These are phyloP conservation scores for Tubosaeta sp. DNA, from an alignment of 768 basidiomycete species.

Conservation along the genomic window DNA sequence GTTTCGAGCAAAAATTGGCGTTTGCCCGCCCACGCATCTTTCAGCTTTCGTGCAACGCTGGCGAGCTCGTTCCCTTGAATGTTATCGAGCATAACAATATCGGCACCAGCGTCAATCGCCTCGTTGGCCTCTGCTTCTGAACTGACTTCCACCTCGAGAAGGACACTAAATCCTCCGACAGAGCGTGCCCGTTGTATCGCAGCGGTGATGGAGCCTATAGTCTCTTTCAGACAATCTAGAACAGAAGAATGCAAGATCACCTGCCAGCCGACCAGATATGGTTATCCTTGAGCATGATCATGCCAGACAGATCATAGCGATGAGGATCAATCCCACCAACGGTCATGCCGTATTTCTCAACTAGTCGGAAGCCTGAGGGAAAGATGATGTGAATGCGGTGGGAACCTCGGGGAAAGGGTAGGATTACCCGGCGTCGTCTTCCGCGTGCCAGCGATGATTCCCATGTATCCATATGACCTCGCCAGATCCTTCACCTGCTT, in stretches of 20 bases:
- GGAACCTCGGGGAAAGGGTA: background rate
- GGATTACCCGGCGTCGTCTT: slow-evolving; percentile 87
- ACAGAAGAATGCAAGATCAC: slow-evolving; percentile 9
- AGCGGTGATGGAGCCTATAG: slow-evolving; percentile 78
- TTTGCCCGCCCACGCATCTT: slow-evolving; percentile 74
- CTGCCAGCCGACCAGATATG: slow-evolving; percentile 96
- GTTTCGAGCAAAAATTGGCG: slow-evolving; percentile 89
- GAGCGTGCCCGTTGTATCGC: slow-evolving; percentile 83
- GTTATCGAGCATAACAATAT: slow-evolving; percentile 95
- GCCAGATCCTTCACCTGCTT: slow-evolving; percentile 78
- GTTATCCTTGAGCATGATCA: slow-evolving; percentile 99
- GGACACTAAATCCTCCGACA: slow-evolving; percentile 87
- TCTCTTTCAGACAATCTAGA: slow-evolving; percentile 4
- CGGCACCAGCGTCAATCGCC: slow-evolving; percentile 94
- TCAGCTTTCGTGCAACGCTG: slow-evolving; percentile 63
- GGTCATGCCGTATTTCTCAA: slow-evolving; percentile 98
- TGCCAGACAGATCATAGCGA: slow-evolving; percentile 93
- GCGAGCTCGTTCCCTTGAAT: slow-evolving; percentile 75
- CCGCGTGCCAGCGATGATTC: slow-evolving; percentile 89
- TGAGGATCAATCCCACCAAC: slow-evolving; percentile 96
- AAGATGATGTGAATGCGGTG: slow-evolving; percentile 6
- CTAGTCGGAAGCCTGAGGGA: slow-evolving; percentile 76
- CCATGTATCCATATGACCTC: slow-evolving; percentile 70
- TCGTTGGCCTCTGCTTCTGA: slow-evolving; percentile 90
- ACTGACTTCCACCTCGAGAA: slow-evolving; percentile 91